Percentiles rank a stretch among this genome's conserved stretches.
These are phyloP conservation scores for Tolypocladium capitatum DNA, from an alignment of 2,329 filamentous ascomycete genomes.

Conservation along the genomic window DNA sequence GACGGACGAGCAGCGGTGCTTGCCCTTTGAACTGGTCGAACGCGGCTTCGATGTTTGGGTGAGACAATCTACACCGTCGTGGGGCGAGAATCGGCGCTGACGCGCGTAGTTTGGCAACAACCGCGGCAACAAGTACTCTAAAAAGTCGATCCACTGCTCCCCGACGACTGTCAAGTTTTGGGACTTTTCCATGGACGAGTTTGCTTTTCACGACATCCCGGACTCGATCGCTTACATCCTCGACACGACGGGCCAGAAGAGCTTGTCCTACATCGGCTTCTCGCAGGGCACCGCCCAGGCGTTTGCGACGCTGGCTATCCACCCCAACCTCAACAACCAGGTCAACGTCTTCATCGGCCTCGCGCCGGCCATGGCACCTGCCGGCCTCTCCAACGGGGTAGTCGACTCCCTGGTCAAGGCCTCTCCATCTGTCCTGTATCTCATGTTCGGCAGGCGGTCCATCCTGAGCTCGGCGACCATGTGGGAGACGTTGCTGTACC, in stretches of 20 bases:
- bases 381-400: slow-evolving; percentile 76
- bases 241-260: slow-evolving; percentile 65
- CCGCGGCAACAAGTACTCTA: slow-evolving; percentile 96
- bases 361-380: slow-evolving; percentile 91
- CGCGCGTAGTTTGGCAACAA: slow-evolving; percentile 75
- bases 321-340: slow-evolving; percentile 82
- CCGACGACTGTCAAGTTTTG: slow-evolving; percentile 72
- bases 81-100: slow-evolving; percentile 9
- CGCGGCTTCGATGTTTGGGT: slow-evolving; percentile 93
- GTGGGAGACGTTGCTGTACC: slow-evolving; percentile 95
- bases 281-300: slow-evolving; percentile 95
- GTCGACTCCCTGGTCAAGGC: slow-evolving; percentile 90
- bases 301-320: slow-evolving; percentile 84
- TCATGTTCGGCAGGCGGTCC: slow-evolving; percentile 81
- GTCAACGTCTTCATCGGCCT: slow-evolving; percentile 94
- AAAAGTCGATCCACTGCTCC: slow-evolving; percentile 69
- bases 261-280: slow-evolving; percentile 91
- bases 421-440: slow-evolving; percentile 80
- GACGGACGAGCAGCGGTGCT: slow-evolving; percentile 70
- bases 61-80: slow-evolving; percentile 12
- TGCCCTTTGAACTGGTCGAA: slow-evolving; percentile 83
- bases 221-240: slow-evolving; percentile 90
- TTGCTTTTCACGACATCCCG: slow-evolving; percentile 94
- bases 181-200: slow-evolving; percentile 98
- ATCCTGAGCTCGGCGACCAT: slow-evolving; percentile 89